These are phyloP conservation scores for Phytophthora sp. DNA, from an alignment of 352 stramenopile species.

Conservation along the genomic window DNA sequence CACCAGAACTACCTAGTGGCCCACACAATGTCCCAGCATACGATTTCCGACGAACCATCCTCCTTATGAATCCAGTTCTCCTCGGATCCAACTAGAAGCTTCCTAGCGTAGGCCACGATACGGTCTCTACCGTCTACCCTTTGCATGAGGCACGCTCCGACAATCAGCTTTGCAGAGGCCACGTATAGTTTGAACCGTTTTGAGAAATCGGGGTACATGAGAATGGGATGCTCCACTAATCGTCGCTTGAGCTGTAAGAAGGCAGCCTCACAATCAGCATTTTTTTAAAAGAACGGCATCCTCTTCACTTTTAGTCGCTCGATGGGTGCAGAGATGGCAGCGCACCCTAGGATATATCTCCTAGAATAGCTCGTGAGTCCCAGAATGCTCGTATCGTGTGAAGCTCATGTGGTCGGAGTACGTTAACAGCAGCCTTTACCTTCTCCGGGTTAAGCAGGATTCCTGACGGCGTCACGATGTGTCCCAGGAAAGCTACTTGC, in stretches of 20 bases:
- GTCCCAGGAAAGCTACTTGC: background rate
- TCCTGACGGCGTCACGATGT: background rate
- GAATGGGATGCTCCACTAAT: too few species aligned
- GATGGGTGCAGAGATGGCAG: background rate
- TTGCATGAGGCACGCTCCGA: too few species aligned
- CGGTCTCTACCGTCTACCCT: background rate
- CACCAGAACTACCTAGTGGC: too few species aligned
- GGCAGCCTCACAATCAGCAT: too few species aligned
- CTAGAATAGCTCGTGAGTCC: background rate
- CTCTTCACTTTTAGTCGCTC: too few species aligned
- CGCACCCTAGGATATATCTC: background rate
- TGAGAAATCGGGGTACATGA: too few species aligned
- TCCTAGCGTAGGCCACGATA: background rate
- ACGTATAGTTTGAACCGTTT: too few species aligned
- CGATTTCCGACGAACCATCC: background rate
- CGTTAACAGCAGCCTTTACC: background rate
- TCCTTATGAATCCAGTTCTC: background rate
- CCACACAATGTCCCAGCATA: conserved; percentile 5
- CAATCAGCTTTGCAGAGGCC: too few species aligned
- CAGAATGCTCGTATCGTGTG: background rate
- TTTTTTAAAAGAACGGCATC: too few species aligned
- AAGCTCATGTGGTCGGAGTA: background rate
- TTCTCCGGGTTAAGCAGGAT: background rate
- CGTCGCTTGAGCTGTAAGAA: too few species aligned
- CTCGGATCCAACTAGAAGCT: background rate